Percentiles rank a stretch among this genome's conserved stretches.
Evolutionary conservation across 2,329 filamentous ascomycete genomes (phyloP).

Genomic region (Apiospora pterosperma): DNA sequence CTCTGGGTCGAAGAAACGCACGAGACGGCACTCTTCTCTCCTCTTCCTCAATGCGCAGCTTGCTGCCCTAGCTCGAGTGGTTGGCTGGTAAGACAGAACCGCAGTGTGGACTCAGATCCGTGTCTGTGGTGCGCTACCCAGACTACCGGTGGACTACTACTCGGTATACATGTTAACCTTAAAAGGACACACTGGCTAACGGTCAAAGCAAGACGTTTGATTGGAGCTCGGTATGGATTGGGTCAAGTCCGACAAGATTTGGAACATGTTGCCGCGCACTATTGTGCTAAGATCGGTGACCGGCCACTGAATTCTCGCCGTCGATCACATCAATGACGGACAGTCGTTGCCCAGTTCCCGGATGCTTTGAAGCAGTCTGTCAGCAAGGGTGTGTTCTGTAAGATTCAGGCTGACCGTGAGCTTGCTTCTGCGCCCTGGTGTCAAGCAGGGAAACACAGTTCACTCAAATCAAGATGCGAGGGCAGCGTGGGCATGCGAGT

Average conservation of each 20-base stretch:
- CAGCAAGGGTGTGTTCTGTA: not conserved
- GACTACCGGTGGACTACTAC: not conserved
- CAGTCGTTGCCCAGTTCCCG: not conserved
- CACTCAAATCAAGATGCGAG: not conserved
- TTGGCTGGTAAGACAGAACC: not conserved
- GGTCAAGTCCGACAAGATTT: not conserved
- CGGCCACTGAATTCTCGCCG: not conserved
- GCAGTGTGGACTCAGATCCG: not conserved
- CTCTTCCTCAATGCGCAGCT: not conserved
- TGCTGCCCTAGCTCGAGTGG: not conserved
- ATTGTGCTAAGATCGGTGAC: not conserved
- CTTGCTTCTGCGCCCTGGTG: not conserved
- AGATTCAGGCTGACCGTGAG: not conserved
- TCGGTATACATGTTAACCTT: not conserved
- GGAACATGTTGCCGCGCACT: slow-evolving; percentile 1
- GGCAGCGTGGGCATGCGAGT: not conserved
- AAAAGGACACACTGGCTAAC: not conserved
- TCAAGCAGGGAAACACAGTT: not conserved
- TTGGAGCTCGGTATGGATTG: not conserved
- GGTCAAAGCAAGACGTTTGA: not conserved
- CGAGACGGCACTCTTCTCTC: not conserved
- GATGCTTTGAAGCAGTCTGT: not conserved
- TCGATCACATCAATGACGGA: not conserved
- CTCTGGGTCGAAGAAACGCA: not conserved
- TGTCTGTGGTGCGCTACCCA: not conserved